Base-by-base conservation (phyloP, 768 basidiomycete species). In the Rhizopogon vesiculosus region DNA sequence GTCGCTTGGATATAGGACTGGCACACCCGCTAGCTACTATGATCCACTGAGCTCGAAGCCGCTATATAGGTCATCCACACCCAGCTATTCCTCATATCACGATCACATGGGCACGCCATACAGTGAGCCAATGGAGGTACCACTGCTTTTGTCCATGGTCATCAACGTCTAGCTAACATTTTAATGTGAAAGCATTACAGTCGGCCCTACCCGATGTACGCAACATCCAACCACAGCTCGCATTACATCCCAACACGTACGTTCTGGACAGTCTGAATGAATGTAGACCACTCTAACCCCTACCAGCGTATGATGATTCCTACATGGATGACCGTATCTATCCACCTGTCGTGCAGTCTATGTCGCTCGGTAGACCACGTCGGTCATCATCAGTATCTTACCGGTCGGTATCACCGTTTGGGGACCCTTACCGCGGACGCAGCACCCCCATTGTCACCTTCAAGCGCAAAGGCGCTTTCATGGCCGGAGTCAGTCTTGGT, bases 401-500 rank as follows among this genome's bases (percentile, higher is more conserved):
- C 33, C 54, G 69, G 12, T 70, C 75, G 25, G 65, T 71, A 35
- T 62, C 72, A 8, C 66, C 71, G 1, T 72, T 71, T 60, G 40
- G 63, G 38, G 76, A 82, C 55, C 64, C 71, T n/a, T 81, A 77
- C 64, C 78, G 76, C 19, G 74, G 76, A 25, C 73, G 78, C 13
- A 78, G 76, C 60, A 73, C 78, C 28, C 70, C 77, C 41, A 72
- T 81, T 53, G 74, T 90, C 56, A 88, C 86, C 66, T 90, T 90
- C 72, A 87, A 85, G 70, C 81, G 84, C 66, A 89, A 85, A 73
- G 85, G 84, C 10, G 74, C 82, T 12, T 80, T 87, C 64, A 72
- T 78, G 50, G 75, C 81, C 19, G 88, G 88, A 7, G 78, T 90
- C 61, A 82, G 78, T 40, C 77, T 90, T 18, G 79, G 78, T 18